Evolutionary conservation across 2,329 filamentous ascomycete species (phyloP).

Genomic region (Stromatinia cepivora): DNA sequence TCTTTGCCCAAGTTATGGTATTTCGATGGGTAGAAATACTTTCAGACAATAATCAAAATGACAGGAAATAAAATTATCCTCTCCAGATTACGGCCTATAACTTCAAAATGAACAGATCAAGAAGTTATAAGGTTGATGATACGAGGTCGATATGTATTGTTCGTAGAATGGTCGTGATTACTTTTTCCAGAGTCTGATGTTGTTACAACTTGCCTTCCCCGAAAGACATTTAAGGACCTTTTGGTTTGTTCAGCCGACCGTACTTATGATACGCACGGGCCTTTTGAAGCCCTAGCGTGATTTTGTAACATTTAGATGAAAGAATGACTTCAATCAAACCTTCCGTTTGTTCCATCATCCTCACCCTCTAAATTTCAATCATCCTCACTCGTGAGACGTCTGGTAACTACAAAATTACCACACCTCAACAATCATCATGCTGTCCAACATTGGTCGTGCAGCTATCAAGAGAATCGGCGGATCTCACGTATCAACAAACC

Average conservation of each 20-base stretch:
- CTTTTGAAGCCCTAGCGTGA: slow-evolving; percentile 1
- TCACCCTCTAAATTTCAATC: slow-evolving; percentile 16
- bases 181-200: neutral
- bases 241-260: neutral
- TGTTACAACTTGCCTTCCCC: neutral
- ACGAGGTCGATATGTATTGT: neutral
- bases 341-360: neutral
- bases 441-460: slow-evolving; percentile 40
- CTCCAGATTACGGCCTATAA: neutral
- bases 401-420: slow-evolving; percentile 1
- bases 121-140: neutral
- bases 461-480: slow-evolving; percentile 36
- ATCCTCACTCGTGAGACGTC: slow-evolving; percentile 12
- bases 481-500: slow-evolving; percentile 34
- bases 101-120: neutral
- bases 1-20: slow-evolving; percentile 44
- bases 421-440: slow-evolving; percentile 33
- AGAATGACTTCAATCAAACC: neutral
- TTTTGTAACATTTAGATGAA: slow-evolving; percentile 16
- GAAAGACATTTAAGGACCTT: slow-evolving; percentile 1
- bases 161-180: neutral
- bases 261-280: slow-evolving; percentile 2
- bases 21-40: slow-evolving; percentile 47
- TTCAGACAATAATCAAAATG: slow-evolving; percentile 35
- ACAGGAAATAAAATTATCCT: neutral